Evolutionary conservation across 2,329 filamentous ascomycete genomes (phyloP).

Genomic region (Neonectria sp.): DNA sequence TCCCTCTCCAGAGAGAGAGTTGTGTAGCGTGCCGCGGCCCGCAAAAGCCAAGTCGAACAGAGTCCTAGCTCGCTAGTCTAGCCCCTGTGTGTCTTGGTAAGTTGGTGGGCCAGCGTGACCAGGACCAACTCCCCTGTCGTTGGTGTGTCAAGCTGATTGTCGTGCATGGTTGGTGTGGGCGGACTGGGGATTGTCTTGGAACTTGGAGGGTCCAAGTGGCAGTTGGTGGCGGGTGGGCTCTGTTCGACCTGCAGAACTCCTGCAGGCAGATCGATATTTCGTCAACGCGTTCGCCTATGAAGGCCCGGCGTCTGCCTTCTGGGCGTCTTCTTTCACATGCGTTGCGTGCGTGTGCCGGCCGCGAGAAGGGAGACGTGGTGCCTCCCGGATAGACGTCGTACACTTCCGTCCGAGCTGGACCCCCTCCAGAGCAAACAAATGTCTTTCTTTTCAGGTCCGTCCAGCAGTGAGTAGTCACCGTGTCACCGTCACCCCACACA

Average conservation of each 20-base stretch:
- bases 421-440: slow-evolving; percentile 3
- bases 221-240: slow-evolving; percentile 1
- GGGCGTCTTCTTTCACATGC: slow-evolving; percentile 23
- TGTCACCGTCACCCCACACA: slow-evolving; percentile 8
- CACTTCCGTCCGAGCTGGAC: neutral
- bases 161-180: slow-evolving; percentile 21
- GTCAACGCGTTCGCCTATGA: slow-evolving; percentile 8
- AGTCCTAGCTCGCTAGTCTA: no score
- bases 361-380: neutral
- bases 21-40: neutral
- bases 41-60: neutral
- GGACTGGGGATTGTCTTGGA: neutral
- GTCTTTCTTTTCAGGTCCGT: slow-evolving; percentile 10
- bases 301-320: neutral
- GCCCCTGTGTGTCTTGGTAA: no score
- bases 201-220: slow-evolving; percentile 7
- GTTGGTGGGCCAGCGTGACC: slow-evolving; percentile 23
- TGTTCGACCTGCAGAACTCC: slow-evolving; percentile 20
- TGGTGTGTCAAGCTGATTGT: slow-evolving; percentile 22
- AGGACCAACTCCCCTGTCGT: neutral
- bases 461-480: no score
- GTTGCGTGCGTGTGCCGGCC: neutral
- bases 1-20: neutral
- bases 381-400: neutral
- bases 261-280: slow-evolving; percentile 32